These are phyloP conservation scores for Pelargonium cotyledonis DNA, from an alignment of 441 rosid species.

Conservation along the genomic window DNA sequence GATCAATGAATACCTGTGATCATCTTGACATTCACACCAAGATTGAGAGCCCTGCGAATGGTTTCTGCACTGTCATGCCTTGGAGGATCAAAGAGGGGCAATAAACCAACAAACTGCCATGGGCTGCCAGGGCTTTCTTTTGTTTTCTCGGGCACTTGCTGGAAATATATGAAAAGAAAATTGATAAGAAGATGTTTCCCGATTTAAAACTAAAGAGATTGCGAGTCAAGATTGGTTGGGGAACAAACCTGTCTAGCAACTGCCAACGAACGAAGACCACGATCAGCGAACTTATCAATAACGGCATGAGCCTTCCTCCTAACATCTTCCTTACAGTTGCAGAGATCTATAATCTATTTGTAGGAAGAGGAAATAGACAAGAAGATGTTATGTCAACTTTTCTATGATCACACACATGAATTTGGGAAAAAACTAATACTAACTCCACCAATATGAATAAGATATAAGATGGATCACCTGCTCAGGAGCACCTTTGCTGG, in stretches of 20 bases:
- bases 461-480: conserved; percentile 43
- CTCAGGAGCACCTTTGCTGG: conserved; percentile 97
- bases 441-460: background rate
- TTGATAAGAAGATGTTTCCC: conserved; percentile 7
- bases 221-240: background rate
- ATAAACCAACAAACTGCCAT: conserved; percentile 67
- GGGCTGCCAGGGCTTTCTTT: conserved; percentile 60
- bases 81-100: conserved; percentile 72
- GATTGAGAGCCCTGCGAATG: conserved; percentile 77
- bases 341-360: conserved; percentile 55
- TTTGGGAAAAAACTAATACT: background rate
- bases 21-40: conserved; percentile 97
- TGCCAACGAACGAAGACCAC: conserved; percentile 74
- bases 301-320: conserved; percentile 52
- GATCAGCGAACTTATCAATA: conserved; percentile 70
- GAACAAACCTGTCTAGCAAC: conserved; percentile 55
- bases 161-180: conserved; percentile 9
- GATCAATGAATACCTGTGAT: conserved; percentile 53
- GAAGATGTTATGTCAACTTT: background rate
- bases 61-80: conserved; percentile 97
- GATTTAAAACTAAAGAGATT: background rate
- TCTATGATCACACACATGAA: background rate
- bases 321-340: conserved; percentile 60
- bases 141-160: conserved; percentile 55
- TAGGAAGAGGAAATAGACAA: conserved; percentile 15